These are phyloP conservation scores for Ganoderma leucocontextum DNA, from an alignment of 1,284 basidiomycete genomes.

Conservation along the genomic window DNA sequence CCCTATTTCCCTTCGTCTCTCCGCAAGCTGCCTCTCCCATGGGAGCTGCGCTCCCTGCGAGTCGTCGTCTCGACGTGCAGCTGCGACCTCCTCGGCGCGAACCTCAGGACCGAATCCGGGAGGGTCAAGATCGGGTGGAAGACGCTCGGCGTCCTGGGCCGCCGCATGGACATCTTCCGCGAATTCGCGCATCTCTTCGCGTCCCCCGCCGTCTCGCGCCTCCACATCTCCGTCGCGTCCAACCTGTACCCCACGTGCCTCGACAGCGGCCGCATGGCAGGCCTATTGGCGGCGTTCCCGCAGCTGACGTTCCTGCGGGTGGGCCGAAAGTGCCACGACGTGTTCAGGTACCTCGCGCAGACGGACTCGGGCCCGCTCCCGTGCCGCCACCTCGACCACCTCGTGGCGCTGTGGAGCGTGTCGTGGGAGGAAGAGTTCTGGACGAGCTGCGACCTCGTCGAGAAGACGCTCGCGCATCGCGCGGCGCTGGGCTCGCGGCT, in stretches of 20 bases:
- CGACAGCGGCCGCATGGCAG: neutral
- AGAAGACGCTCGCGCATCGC: constrained; percentile 6
- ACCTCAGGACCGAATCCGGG: neutral
- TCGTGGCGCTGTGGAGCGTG: constrained; percentile 6
- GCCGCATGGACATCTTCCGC: constrained; percentile 5
- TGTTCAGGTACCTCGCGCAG: constrained; percentile 2
- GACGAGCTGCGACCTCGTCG: constrained; percentile 9
- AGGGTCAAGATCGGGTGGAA: constrained; percentile 5
- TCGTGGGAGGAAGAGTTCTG: constrained; percentile 9
- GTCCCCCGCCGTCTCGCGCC: constrained; percentile 9
- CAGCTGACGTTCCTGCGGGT: constrained; percentile 9
- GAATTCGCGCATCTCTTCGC: constrained; percentile 7
- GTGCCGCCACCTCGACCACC: constrained; percentile 3
- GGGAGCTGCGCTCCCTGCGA: constrained; percentile 6
- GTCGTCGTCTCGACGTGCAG: constrained; percentile 3
- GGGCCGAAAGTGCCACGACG: constrained; percentile 4
- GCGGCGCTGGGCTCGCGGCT: constrained; percentile 1
- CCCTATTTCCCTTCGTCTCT: neutral
- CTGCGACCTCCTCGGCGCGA: constrained; percentile 9
- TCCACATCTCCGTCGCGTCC: constrained; percentile 10
- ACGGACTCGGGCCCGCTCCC: neutral
- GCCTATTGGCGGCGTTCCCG: neutral
- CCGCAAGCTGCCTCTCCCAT: constrained; percentile 3
- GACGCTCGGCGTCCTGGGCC: neutral
- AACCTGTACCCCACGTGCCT: constrained; percentile 11